Conservation (phyloP, 1,139 yeast genomes). For the Hansenula anomala region DNA sequence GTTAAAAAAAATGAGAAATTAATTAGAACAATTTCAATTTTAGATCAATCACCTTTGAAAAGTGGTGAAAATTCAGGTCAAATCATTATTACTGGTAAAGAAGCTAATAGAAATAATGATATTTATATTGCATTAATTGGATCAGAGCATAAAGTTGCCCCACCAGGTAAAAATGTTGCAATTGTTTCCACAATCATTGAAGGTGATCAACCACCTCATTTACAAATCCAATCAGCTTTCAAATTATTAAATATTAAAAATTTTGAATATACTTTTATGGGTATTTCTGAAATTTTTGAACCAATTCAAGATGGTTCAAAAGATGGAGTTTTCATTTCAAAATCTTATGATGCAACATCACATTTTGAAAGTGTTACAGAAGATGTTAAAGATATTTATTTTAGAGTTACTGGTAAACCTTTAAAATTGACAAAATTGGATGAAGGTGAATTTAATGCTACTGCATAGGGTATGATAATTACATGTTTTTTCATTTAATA, state of each 20-base stretch:
- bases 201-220: slow-evolving; percentile 91
- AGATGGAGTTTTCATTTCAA: slow-evolving; percentile 78
- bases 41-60: slow-evolving; percentile 84
- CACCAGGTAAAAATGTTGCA: slow-evolving; percentile 87
- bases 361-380: slow-evolving; percentile 97
- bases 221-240: slow-evolving; percentile 93
- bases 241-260: slow-evolving; percentile 71
- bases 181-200: slow-evolving; percentile 93
- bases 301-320: slow-evolving; percentile 79
- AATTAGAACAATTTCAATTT: slow-evolving; percentile 90
- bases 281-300: slow-evolving; percentile 87
- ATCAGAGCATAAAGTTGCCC: slow-evolving; percentile 84
- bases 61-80: slow-evolving; percentile 85
- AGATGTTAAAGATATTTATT: slow-evolving; percentile 90
- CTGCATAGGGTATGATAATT: too few relatives aligned
- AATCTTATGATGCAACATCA: slow-evolving; percentile 89
- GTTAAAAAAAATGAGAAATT: slow-evolving; percentile 80
- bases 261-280: slow-evolving; percentile 64
- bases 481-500: not conserved
- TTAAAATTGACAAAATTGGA: slow-evolving; percentile 48
- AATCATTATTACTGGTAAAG: slow-evolving; percentile 94
- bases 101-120: slow-evolving; percentile 88
- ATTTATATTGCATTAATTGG: slow-evolving; percentile 92
- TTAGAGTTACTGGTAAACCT: slow-evolving; percentile 89
- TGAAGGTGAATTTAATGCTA: slow-evolving; percentile 22